Conservation (phyloP, 495 filamentous ascomycete genomes). For the Talaromyces ruber region DNA sequence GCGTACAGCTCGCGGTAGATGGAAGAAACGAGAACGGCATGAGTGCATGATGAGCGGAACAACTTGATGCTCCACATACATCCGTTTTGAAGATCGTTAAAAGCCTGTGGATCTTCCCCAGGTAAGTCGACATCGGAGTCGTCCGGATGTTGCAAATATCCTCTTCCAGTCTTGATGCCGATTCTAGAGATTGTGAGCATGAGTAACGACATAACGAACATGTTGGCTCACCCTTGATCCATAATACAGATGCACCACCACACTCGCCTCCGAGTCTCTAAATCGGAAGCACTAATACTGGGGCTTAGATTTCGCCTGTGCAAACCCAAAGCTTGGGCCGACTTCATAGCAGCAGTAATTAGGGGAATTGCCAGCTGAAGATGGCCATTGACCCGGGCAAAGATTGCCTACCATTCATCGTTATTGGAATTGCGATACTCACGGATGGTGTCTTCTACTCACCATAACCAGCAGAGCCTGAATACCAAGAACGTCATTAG, state of each 20-base stretch:
- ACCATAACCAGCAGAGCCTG: conserved; percentile 92
- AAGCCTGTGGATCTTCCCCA: conserved; percentile 65
- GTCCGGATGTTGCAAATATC: conserved; percentile 86
- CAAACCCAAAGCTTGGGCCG: conserved; percentile 88
- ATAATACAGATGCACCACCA: conserved; percentile 97
- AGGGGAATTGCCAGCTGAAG: conserved; percentile 85
- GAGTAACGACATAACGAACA: background rate
- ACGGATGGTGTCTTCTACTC: conserved; percentile 3
- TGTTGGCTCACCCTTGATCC: conserved; percentile 64
- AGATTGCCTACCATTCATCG: conserved; percentile 51
- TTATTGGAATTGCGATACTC: background rate
- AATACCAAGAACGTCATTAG: conserved; percentile 87
- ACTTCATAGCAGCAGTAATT: conserved; percentile 81
- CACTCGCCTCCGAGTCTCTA: conserved; percentile 87
- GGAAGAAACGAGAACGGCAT: conserved; percentile 54
- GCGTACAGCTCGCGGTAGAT: conserved; percentile 87
- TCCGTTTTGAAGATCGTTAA: conserved; percentile 56
- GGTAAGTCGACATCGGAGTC: conserved; percentile 95
- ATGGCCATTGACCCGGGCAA: conserved; percentile 90
- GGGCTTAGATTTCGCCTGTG: conserved; percentile 83
- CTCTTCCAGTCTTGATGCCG: conserved; percentile 78
- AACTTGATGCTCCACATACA: conserved; percentile 16
- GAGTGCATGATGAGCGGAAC: conserved; percentile 29
- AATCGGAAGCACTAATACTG: conserved; percentile 71
- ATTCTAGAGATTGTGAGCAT: conserved; percentile 35